Percentiles rank a stretch among this genome's conserved stretches.
phyloP scores from a whole-genome alignment of 345 rosid genomes.

The Cardiospermum halicacabum region DNA sequence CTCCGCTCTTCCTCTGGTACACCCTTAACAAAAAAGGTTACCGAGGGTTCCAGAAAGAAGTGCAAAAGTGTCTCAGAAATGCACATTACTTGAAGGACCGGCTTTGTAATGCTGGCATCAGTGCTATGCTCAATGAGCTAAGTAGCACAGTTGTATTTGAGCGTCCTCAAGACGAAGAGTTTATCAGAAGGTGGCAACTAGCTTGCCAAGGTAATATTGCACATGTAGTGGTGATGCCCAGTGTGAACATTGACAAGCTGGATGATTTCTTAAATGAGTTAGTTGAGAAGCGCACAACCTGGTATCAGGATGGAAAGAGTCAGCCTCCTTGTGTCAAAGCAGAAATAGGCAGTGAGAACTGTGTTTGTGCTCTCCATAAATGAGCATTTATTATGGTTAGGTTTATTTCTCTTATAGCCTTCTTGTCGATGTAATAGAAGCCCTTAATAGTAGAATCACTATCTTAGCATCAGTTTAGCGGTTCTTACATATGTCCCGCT shows the following conservation, averaged over 20 bases:
- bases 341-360: conserved; percentile 63
- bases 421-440: conserved; percentile 18
- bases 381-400: conserved; percentile 20
- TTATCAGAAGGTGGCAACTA: conserved; percentile 90
- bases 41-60: conserved; percentile 92
- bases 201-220: conserved; percentile 88
- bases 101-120: conserved; percentile 57
- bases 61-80: conserved; percentile 86
- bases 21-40: conserved; percentile 88
- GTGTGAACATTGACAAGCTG: conserved; percentile 69
- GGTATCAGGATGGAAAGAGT: conserved; percentile 48
- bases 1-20: conserved; percentile 96
- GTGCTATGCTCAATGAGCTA: conserved; percentile 92
- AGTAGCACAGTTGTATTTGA: conserved; percentile 96
- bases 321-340: conserved; percentile 60
- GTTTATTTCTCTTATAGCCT: neutral
- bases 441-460: conserved; percentile 11
- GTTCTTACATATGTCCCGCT: neutral
- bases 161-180: conserved; percentile 84
- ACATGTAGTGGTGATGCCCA: conserved; percentile 97
- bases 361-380: conserved; percentile 60
- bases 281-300: conserved; percentile 43
- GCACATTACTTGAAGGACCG: conserved; percentile 83
- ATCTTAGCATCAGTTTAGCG: neutral
- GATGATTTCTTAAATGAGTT: conserved; percentile 66